phyloP scores from a whole-genome alignment of 2,329 filamentous ascomycete genomes.

The Massarina eburnea region DNA sequence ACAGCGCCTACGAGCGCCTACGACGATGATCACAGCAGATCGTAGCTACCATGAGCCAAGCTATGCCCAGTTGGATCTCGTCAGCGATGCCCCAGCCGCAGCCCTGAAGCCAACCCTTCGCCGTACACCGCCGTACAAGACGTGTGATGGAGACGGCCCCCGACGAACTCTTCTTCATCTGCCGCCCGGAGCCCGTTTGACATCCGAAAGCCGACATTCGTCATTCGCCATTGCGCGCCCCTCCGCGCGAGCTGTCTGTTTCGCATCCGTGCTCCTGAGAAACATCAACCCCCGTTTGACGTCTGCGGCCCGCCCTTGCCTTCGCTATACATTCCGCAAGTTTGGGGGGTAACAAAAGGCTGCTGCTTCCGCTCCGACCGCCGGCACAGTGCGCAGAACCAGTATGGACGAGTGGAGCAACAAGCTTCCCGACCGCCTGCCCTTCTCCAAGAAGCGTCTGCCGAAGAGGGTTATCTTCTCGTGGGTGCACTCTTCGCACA shows the following conservation, averaged over 20 bases:
- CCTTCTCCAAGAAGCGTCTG: conserved; percentile 57
- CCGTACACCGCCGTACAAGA: no score
- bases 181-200: conserved; percentile 3
- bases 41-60: no score
- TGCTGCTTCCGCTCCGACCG: conserved; percentile 7
- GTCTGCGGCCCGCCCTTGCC: conserved; percentile 10
- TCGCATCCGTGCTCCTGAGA: conserved; percentile 18
- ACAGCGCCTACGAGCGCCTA: no score
- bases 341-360: background rate
- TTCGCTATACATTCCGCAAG: conserved; percentile 7
- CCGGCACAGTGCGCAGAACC: conserved; percentile 17
- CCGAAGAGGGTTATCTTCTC: conserved; percentile 55
- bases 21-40: no score
- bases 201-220: conserved; percentile 8
- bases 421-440: conserved; percentile 49
- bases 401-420: conserved; percentile 40
- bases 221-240: conserved; percentile 23
- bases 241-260: conserved; percentile 33
- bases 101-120: no score
- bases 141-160: conserved; percentile 8
- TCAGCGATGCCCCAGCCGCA: no score
- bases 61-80: no score
- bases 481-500: conserved; percentile 36
- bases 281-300: conserved; percentile 11
- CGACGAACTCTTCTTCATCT: background rate